These are phyloP conservation scores for Pyricularia sp. DNA, from an alignment of 2,329 filamentous ascomycete species.

Conservation along the genomic window DNA sequence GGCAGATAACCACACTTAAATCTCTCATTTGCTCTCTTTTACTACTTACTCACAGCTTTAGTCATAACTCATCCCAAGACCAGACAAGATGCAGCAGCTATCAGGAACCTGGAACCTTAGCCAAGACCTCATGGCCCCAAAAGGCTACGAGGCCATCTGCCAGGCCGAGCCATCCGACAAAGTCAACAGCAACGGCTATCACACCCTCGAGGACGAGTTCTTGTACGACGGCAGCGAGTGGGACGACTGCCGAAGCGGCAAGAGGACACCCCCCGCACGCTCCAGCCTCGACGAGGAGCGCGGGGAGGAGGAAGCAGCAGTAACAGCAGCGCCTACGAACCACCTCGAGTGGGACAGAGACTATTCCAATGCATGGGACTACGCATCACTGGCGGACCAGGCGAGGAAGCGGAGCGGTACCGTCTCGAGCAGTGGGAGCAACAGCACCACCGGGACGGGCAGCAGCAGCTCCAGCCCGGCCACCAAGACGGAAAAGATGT, in stretches of 20 bases:
- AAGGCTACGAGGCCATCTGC: slow-evolving; percentile 4
- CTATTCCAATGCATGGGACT: slow-evolving; percentile 1
- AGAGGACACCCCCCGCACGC: not conserved
- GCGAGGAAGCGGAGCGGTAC: not conserved
- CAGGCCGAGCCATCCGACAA: not conserved
- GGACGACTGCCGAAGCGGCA: slow-evolving; percentile 1
- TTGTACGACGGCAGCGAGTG: slow-evolving; percentile 3
- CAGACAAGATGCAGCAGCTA: not conserved
- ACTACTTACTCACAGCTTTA: not conserved
- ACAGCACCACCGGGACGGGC: not conserved
- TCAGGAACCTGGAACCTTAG: not conserved
- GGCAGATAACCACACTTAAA: not conserved
- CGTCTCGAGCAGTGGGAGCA: not conserved
- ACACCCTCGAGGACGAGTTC: not conserved
- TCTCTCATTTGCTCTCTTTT: not conserved
- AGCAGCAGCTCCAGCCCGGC: not conserved
- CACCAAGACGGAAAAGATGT: not conserved
- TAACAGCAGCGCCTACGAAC: not conserved
- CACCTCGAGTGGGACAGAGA: slow-evolving; percentile 1
- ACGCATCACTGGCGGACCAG: not conserved
- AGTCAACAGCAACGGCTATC: not conserved
- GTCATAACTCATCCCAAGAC: not conserved
- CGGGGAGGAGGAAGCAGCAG: not conserved
- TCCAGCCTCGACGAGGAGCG: not conserved
- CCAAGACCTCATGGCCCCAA: not conserved